Percentiles rank a stretch among this genome's conserved stretches.
Evolutionary conservation across 2,329 filamentous ascomycete genomes (phyloP).

Genomic region (Diaporthe ilicicola): DNA sequence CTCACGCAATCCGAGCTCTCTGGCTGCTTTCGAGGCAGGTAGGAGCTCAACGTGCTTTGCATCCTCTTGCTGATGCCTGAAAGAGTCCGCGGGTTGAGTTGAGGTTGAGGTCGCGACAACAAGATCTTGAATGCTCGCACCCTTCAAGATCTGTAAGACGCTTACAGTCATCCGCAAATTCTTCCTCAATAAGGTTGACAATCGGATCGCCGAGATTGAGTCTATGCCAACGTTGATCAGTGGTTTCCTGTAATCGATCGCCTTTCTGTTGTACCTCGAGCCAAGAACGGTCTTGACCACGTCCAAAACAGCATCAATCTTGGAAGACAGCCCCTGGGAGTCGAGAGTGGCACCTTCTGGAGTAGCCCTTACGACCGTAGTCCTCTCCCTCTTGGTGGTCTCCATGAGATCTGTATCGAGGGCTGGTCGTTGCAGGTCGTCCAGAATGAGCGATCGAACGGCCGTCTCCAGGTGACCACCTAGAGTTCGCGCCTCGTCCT

Average conservation of each 20-base stretch:
- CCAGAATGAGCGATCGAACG: not conserved
- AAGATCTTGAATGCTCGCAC: slow-evolving; percentile 35
- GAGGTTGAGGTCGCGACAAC: slow-evolving; percentile 9
- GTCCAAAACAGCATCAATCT: slow-evolving; percentile 31
- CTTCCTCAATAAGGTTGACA: slow-evolving; percentile 35
- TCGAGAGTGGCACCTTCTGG: not conserved
- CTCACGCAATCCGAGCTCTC: not conserved
- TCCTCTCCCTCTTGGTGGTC: not conserved
- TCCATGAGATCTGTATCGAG: slow-evolving; percentile 6
- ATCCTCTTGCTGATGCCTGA: not conserved
- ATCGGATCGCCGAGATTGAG: slow-evolving; percentile 38
- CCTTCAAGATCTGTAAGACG: slow-evolving; percentile 37
- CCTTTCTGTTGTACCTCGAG: slow-evolving; percentile 24
- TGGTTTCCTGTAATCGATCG: slow-evolving; percentile 33
- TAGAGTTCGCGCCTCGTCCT: not conserved
- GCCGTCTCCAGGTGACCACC: slow-evolving; percentile 30
- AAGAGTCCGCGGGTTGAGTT: not conserved
- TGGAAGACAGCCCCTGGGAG: not conserved
- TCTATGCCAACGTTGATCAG: slow-evolving; percentile 38
- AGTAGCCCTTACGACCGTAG: not conserved
- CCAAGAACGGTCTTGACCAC: slow-evolving; percentile 35
- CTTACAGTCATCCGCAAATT: slow-evolving; percentile 35
- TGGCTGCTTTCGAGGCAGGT: not conserved
- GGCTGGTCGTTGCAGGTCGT: slow-evolving; percentile 15
- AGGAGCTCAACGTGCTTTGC: not conserved